phyloP scores from a whole-genome alignment of 139 green algal genomes.

The Yamagishiella unicocca region DNA sequence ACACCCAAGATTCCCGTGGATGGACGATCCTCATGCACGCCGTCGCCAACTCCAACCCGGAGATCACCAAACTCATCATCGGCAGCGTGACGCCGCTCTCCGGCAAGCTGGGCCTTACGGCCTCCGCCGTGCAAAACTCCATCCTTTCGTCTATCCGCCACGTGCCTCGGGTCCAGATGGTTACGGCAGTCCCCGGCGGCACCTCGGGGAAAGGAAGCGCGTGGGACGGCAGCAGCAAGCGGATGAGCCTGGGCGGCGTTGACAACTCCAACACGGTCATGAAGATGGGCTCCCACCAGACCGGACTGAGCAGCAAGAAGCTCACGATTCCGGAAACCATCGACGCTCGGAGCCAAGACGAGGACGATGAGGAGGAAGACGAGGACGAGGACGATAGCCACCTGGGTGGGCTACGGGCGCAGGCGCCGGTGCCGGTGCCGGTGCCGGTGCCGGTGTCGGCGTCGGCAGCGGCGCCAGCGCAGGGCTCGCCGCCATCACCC shows the following conservation, averaged over 20 bases:
- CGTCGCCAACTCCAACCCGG: constrained; percentile 53
- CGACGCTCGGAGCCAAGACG: not conserved
- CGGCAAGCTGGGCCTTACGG: constrained; percentile 52
- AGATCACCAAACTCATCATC: constrained; percentile 65
- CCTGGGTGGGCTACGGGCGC: not conserved
- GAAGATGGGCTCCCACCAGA: not conserved
- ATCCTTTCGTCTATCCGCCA: constrained; percentile 40
- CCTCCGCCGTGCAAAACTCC: constrained; percentile 45
- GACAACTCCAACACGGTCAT: not conserved
- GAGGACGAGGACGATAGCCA: not conserved
- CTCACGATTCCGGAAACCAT: not conserved
- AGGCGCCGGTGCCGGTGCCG: not conserved
- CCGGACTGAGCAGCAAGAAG: not conserved
- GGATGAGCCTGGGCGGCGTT: not conserved
- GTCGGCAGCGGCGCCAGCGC: not conserved
- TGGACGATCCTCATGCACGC: constrained; percentile 67
- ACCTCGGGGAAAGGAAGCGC: no score
- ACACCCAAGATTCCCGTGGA: constrained; percentile 53
- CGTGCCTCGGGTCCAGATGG: constrained; percentile 38
- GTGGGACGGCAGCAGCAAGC: constrained; percentile 11
- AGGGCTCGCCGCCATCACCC: not conserved
- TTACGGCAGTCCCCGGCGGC: not conserved
- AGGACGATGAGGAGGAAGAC: constrained; percentile 10
- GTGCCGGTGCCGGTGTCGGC: not conserved
- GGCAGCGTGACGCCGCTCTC: constrained; percentile 7